Percentiles rank a stretch among this genome's conserved stretches.
Evolutionary conservation across 2,329 filamentous ascomycete genomes (phyloP).

Genomic region (Tolypocladium tropicale): DNA sequence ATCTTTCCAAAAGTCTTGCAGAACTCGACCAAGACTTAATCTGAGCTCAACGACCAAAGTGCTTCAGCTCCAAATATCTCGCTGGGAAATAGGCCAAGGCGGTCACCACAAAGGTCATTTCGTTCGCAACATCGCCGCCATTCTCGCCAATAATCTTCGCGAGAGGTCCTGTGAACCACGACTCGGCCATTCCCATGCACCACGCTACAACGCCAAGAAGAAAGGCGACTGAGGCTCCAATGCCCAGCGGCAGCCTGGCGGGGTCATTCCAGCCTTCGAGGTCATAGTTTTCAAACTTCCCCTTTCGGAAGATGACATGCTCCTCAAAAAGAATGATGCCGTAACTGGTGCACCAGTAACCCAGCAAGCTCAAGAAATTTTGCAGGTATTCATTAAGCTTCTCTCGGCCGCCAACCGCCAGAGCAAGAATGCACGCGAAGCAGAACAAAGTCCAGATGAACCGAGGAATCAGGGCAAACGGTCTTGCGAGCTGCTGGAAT

Average conservation of each 20-base stretch:
- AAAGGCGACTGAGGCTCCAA: constrained; percentile 31
- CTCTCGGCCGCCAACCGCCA: constrained; percentile 27
- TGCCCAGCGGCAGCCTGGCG: constrained; percentile 27
- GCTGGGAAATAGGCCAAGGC: constrained; percentile 28
- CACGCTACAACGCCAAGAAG: constrained; percentile 32
- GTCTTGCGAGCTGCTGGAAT: constrained; percentile 26
- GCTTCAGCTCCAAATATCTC: constrained; percentile 28
- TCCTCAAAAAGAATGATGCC: constrained; percentile 29
- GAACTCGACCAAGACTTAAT: too few species aligned
- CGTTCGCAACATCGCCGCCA: constrained; percentile 45
- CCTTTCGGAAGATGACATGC: constrained; percentile 29
- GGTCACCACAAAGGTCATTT: constrained; percentile 31
- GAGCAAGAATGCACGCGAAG: constrained; percentile 28
- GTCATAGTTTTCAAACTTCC: constrained; percentile 29
- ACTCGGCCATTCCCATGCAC: constrained; percentile 44
- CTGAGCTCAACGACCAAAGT: constrained; percentile 7
- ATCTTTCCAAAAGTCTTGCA: too few species aligned
- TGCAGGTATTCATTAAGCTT: constrained; percentile 30
- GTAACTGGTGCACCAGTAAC: constrained; percentile 35
- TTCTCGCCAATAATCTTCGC: constrained; percentile 44
- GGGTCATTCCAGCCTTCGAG: constrained; percentile 34
- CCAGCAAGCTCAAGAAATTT: constrained; percentile 33
- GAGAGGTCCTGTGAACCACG: constrained; percentile 46
- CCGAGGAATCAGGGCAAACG: constrained; percentile 26
- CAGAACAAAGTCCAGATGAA: constrained; percentile 28